Evolutionary conservation across 371 early-diverging fungal genomes (phyloP).

Genomic region (Choanephora cucurbitarum): DNA sequence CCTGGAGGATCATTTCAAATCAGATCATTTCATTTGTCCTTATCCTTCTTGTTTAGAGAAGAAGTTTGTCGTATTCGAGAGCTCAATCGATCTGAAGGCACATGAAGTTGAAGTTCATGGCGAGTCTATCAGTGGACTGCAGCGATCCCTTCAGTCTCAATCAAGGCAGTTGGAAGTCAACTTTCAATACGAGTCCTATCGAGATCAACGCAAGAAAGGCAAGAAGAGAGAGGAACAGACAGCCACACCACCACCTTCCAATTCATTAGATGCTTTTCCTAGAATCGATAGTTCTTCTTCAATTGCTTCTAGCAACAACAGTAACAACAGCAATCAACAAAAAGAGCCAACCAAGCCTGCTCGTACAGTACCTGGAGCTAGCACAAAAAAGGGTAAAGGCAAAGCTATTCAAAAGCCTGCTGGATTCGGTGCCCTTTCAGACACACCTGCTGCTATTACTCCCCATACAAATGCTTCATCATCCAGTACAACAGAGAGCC

Average conservation of each 20-base stretch:
- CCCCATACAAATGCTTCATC: constrained; percentile 10
- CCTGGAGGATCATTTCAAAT: constrained; percentile 81
- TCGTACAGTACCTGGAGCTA: constrained; percentile 17
- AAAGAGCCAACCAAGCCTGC: constrained; percentile 2
- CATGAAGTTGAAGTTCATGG: constrained; percentile 72
- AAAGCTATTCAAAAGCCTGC: constrained; percentile 27
- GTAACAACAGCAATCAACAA: neutral
- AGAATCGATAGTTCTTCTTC: neutral
- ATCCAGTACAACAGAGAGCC: constrained; percentile 2
- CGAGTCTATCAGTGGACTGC: constrained; percentile 31
- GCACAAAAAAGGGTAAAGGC: constrained; percentile 15
- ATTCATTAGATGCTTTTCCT: neutral
- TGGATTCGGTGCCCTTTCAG: constrained; percentile 37
- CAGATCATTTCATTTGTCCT: constrained; percentile 83
- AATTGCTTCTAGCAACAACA: neutral
- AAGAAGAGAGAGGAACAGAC: constrained; percentile 11
- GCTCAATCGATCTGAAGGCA: constrained; percentile 87
- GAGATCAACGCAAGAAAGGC: constrained; percentile 14
- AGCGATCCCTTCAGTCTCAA: constrained; percentile 37
- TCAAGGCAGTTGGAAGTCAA: constrained; percentile 58
- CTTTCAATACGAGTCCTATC: constrained; percentile 55
- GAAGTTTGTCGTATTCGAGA: constrained; percentile 95
- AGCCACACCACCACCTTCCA: neutral
- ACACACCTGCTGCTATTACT: neutral
- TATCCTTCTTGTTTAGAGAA: constrained; percentile 85